Evolutionary conservation across 192 early-diverging fungal genomes (phyloP).

Genomic region (Gigaspora rosea): DNA sequence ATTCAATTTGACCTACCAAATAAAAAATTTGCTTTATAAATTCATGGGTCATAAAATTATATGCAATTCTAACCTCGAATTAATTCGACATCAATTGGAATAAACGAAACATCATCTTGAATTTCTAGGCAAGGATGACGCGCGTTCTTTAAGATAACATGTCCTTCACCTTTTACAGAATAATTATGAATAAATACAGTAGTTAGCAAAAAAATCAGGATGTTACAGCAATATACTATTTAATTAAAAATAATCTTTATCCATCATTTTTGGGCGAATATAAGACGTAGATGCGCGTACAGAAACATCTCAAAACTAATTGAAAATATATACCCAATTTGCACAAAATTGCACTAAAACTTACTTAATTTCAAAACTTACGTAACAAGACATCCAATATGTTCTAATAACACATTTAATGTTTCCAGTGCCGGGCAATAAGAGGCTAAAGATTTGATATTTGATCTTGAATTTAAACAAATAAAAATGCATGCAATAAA

Average conservation of each 20-base stretch:
- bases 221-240: not conserved
- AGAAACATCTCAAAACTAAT: slow-evolving; percentile 79
- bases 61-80: slow-evolving; percentile 50
- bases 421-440: slow-evolving; percentile 82
- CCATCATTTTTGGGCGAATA: slow-evolving; percentile 70
- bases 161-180: slow-evolving; percentile 53
- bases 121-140: slow-evolving; percentile 95
- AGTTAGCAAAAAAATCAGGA: not conserved
- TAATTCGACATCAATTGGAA: slow-evolving; percentile 89
- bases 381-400: slow-evolving; percentile 87
- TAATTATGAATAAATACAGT: not conserved
- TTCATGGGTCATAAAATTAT: not conserved
- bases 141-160: slow-evolving; percentile 66
- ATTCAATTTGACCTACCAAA: slow-evolving; percentile 59
- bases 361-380: slow-evolving; percentile 31
- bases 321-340: not conserved
- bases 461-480: not conserved
- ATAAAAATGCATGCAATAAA: not conserved
- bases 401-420: slow-evolving; percentile 74
- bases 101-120: slow-evolving; percentile 89
- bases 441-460: slow-evolving; percentile 45
- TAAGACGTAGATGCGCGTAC: slow-evolving; percentile 82
- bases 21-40: slow-evolving; percentile 11
- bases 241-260: slow-evolving; percentile 42
- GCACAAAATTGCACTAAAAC: not conserved